Base-by-base conservation (phyloP, 176 grass and related monocot genomes). In the Miscanthus lutarioriparius region DNA sequence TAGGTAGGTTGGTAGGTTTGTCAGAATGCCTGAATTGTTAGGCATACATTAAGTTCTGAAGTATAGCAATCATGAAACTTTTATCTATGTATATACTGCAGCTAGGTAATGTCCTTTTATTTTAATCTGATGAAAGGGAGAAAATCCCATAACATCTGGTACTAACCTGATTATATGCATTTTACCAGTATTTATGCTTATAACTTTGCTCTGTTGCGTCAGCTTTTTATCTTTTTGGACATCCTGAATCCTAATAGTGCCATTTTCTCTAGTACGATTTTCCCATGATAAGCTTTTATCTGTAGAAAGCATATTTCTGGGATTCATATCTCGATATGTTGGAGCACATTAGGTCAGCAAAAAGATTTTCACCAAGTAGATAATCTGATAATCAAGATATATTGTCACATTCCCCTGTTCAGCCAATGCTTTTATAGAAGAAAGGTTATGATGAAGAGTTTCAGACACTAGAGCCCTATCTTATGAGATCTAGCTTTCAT, bases 291-390 rank as follows among this genome's bases (percentile, higher is more conserved):
- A n/a, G 61, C 61, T 62, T 41, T 75, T 23, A 27, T 36, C 25
- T 68, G 2, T 81, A 61, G 16, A 83, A 22, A 83, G 10, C 28
- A 64, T 74, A 23, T 72, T 54, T 78, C 39, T 33, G 30, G 62
- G 78, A 49, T 63, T 54, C 10, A 53, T 77, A 8, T 72, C 38
- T 41, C 28, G 35, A 12, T 81, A 25, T 67, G 27, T 41, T 51
- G 53, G 32, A 51, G 49, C 73, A 78, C 73, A 28, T 51, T 70
- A 64, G 15, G 66, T 23, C 4, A 71, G 6, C 28, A 64, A 62
- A 68, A 47, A 39, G 19, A 70, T 82, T 43, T 35, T 44, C 2
- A 44, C 64, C 22, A 4, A 8, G 16, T 74, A 28, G 1, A 26
- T 16, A 58, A 38, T 45, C 33, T 12, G 2, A 19, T 23, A 23